Evolutionary conservation across 2,329 filamentous ascomycete genomes (phyloP).

Genomic region (Leptographium procerum): DNA sequence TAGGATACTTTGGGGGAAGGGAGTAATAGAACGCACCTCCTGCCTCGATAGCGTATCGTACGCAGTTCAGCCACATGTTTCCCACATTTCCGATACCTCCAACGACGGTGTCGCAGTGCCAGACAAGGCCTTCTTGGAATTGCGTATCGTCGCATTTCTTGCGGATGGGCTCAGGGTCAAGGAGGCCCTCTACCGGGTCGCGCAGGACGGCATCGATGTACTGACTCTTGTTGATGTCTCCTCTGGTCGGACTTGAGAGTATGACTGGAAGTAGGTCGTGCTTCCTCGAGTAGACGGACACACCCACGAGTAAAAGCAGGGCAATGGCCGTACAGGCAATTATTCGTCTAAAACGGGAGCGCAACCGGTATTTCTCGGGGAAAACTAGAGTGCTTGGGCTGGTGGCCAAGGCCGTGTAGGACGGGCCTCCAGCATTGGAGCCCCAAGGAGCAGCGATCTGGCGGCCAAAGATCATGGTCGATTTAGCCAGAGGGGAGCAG

Average conservation of each 20-base stretch:
- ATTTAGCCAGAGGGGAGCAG: neutral
- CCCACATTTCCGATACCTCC: slow-evolving; percentile 26
- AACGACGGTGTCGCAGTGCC: slow-evolving; percentile 23
- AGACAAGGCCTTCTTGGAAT: slow-evolving; percentile 23
- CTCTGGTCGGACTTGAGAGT: neutral
- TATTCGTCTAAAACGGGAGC: slow-evolving; percentile 1
- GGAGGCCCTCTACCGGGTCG: slow-evolving; percentile 11
- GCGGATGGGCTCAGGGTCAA: slow-evolving; percentile 11
- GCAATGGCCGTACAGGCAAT: neutral
- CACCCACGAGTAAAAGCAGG: neutral
- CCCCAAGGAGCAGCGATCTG: neutral
- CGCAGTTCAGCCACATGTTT: slow-evolving; percentile 24
- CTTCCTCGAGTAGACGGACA: neutral
- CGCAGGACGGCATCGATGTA: slow-evolving; percentile 12
- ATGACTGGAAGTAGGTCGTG: neutral
- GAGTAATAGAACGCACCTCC: slow-evolving; percentile 5
- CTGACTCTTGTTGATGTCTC: slow-evolving; percentile 4
- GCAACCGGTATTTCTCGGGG: neutral
- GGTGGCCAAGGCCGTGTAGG: neutral
- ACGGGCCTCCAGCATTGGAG: neutral
- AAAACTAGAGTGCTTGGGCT: neutral
- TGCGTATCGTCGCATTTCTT: slow-evolving; percentile 17
- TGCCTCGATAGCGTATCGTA: slow-evolving; percentile 24
- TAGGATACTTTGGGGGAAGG: too few species aligned
- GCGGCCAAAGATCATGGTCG: neutral